Base-by-base conservation (phyloP, 177 flowering plant species). In the Tripterygium wilfordii region DNA sequence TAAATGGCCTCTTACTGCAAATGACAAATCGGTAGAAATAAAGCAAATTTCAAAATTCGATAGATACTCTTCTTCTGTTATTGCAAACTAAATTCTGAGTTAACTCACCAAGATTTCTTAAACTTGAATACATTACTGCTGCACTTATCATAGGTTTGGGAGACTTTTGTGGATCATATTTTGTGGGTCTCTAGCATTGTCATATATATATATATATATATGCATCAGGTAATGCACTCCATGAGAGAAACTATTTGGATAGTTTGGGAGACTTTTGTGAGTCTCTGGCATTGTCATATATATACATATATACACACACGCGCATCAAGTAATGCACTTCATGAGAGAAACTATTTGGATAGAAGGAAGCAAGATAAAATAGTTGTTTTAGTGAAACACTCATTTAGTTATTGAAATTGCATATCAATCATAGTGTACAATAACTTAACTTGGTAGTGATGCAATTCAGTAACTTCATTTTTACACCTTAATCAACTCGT, bases 21-120 rank as follows among this genome's bases (percentile, higher is more conserved):
- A 17, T 12, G 46, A 0, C 35, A 45, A 13, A 61, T 29, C 3
- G 59, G 57, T n/a, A 56, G 23, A 21, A 54, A 29, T 27, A 62
- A 51, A 10, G 47, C 52, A 14, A 56, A 31, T 15, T 23, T 55
- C 32, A 62, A 8, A 20, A 62, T 45, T 26, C 7, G 3, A 28
- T 62, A 63, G 8, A 56, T 0, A 39, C 42, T 2, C 8, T 18
- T 21, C 52, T 9, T 13, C 23, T 51, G 24, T 15, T 23, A 14
- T 25, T 47, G 12, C 39, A 25, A 16, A 56, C 61, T 28, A 62
- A 8, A 13, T 25, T 38, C 28, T 45, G 0, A 5, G 57, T 44
- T 39, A 63, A 45, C 18, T 22, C 27, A 12, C 28, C 35, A 49
- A 54, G 16, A 0, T 52, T 42, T 7, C 22, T 49, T 9, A 36